Base-by-base conservation (phyloP, 768 basidiomycete genomes). In the Boletus subcaerulescens region DNA sequence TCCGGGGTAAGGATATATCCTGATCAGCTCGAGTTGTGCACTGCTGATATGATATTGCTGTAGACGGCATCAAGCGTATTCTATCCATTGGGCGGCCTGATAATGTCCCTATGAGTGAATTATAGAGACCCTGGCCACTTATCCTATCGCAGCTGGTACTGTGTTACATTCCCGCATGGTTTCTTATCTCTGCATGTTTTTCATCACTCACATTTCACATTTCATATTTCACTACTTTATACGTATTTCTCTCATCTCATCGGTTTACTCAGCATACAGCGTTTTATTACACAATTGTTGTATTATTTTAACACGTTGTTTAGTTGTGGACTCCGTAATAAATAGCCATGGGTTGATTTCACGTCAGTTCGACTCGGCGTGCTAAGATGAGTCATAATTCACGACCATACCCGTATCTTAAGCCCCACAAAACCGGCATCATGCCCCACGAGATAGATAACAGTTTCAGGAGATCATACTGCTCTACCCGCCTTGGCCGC, bases 51-150 rank as follows among this genome's bases (percentile, higher is more conserved):
- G 26, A 17, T 40, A 5, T 53, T 49, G 11, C 33, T 48, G 17
- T 40, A 71, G 69, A 66, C 53, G 60, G 69, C 3, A 61, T 71
- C 22, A 68, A 54, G 52, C 71, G 67, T 35, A 60, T 71, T 43
- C 48, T 71, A 12, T 58, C 67, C 18, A 50, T 69, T 9, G 62
- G 60, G 2, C 56, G 38, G 39, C 22, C 60, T 48, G 53, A 32
- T 14, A 50, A 57, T 15, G 46, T 35, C 15, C 33, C 24, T 49
- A 57, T 6, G 17, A 56, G 8, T 68, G 46, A 70, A 45, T 44
- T 22, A 6, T 43, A 41, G 26, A 26, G n/a, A 20, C n/a, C 3
- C 26, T 31, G 9, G 29, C 15, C 17, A 2, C 32, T 35, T 18
- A 35, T 20, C 32, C 18, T 42, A 22, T 13, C 32, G 40, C 47